phyloP scores from a whole-genome alignment of 2,329 filamentous ascomycete species.

The Colletotrichum incanum region DNA sequence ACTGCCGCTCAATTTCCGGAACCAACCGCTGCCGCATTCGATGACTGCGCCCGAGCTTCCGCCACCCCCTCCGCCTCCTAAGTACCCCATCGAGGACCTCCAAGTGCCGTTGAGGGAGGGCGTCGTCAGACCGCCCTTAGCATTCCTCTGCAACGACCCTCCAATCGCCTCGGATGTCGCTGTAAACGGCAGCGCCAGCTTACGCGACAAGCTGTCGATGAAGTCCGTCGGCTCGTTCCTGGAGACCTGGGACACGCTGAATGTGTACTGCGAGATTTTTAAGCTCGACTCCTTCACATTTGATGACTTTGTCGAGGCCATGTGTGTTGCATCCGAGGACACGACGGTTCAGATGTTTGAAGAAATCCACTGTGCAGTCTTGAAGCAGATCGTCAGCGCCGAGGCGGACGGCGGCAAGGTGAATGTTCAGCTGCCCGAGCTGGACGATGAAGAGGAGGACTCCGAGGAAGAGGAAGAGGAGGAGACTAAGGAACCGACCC shows the following conservation, averaged over 20 bases:
- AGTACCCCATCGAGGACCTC: constrained; percentile 96
- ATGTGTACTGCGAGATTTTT: constrained; percentile 97
- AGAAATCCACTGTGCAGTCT: constrained; percentile 91
- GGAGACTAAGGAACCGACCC: constrained; percentile 68
- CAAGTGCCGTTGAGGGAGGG: constrained; percentile 81
- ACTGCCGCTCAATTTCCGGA: constrained; percentile 60
- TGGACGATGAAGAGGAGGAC: constrained; percentile 80
- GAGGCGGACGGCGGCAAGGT: constrained; percentile 84
- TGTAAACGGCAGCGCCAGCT: constrained; percentile 53
- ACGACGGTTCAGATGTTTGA: constrained; percentile 87
- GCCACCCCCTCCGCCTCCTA: constrained; percentile 82
- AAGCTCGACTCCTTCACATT: constrained; percentile 97
- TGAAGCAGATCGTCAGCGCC: constrained; percentile 87
- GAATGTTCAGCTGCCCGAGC: constrained; percentile 82
- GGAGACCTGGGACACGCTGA: constrained; percentile 96
- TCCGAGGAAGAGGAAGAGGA: constrained; percentile 73
- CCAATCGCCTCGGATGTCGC: constrained; percentile 61
- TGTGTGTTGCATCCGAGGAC: constrained; percentile 82
- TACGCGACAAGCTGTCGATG: constrained; percentile 79
- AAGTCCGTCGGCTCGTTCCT: constrained; percentile 88
- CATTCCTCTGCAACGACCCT: constrained; percentile 81
- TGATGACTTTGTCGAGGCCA: constrained; percentile 93
- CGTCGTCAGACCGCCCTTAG: constrained; percentile 79
- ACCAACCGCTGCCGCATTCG: constrained; percentile 59
- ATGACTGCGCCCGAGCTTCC: constrained; percentile 63